phyloP scores from a whole-genome alignment of 176 grass and related monocot genomes.

The Lolium perenne region DNA sequence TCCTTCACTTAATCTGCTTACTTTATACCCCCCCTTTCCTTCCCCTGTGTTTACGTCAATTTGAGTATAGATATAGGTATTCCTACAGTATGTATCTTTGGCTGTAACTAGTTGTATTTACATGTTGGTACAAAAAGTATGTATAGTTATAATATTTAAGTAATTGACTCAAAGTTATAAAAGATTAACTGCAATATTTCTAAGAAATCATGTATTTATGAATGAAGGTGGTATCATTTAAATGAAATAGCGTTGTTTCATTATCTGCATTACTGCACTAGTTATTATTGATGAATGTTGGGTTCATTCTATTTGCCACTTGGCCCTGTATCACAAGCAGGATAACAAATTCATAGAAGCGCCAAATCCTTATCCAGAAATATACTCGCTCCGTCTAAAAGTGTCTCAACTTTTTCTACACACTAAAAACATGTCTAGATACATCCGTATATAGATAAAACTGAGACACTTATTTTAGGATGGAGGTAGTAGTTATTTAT shows the following conservation, averaged over 20 bases:
- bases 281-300: slow-evolving; percentile 1
- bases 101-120: not conserved
- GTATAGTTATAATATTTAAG: not conserved
- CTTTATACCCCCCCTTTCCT: not conserved
- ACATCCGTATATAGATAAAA: no score
- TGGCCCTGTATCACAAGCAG: not conserved
- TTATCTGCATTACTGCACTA: not conserved
- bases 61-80: not conserved
- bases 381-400: no score
- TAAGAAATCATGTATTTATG: slow-evolving; percentile 5
- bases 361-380: not conserved
- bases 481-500: not conserved
- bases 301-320: not conserved
- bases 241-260: not conserved
- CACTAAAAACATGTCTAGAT: no score
- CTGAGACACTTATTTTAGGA: no score
- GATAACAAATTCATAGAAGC: not conserved
- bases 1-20: slow-evolving; percentile 3
- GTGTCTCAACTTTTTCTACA: no score
- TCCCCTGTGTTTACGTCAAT: not conserved
- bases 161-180: not conserved
- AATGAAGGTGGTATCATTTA: not conserved
- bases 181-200: not conserved
- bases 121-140: not conserved
- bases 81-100: not conserved